Evolutionary conservation across 2,329 filamentous ascomycete genomes (phyloP).

Genomic region (Raffaelea ambrosiae): DNA sequence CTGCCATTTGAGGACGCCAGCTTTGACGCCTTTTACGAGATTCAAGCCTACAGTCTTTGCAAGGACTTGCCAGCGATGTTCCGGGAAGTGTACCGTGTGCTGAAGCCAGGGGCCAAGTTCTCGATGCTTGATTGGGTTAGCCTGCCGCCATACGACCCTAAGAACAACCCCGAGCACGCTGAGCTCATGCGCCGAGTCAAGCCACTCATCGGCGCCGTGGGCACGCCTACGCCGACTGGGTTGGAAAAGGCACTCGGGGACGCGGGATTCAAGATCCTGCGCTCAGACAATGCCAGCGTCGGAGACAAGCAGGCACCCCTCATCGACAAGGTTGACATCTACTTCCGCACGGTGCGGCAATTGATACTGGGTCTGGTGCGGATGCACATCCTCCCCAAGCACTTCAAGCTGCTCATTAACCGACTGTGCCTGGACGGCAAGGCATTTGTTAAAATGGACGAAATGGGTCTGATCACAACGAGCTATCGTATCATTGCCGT

Average conservation of each 20-base stretch:
- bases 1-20: constrained; percentile 38
- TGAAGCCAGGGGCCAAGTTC: constrained; percentile 41
- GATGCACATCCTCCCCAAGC: constrained; percentile 34
- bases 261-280: constrained; percentile 37
- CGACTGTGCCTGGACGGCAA: constrained; percentile 43
- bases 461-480: constrained; percentile 41
- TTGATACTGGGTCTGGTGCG: constrained; percentile 39
- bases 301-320: constrained; percentile 41
- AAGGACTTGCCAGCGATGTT: constrained; percentile 38
- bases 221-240: constrained; percentile 39
- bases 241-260: constrained; percentile 35
- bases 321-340: constrained; percentile 45
- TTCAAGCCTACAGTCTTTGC: constrained; percentile 46
- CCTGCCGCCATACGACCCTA: constrained; percentile 37
- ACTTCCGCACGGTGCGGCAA: constrained; percentile 41
- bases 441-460: constrained; percentile 48
- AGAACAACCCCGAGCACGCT: constrained; percentile 36
- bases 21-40: constrained; percentile 49
- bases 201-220: constrained; percentile 45
- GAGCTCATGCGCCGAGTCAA: constrained; percentile 46
- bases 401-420: constrained; percentile 46
- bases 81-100: constrained; percentile 36
- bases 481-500: constrained; percentile 44
- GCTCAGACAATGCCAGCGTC: constrained; percentile 43
- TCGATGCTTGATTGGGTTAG: constrained; percentile 46